Percentiles rank a stretch among this genome's conserved stretches.
Conservation (phyloP, 306 rosid genomes). For the Medicago truncatula region DNA sequence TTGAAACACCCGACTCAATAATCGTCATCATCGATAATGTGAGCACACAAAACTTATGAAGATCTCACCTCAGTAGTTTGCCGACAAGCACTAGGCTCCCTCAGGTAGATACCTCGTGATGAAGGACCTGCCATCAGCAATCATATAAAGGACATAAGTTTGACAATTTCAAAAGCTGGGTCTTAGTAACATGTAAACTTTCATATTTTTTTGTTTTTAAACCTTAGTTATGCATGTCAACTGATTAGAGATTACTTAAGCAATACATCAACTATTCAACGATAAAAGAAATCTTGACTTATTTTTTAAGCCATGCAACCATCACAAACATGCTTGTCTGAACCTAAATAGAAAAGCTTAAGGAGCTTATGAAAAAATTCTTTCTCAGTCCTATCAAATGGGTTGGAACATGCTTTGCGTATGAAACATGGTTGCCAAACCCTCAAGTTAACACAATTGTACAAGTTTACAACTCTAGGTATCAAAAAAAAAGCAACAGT, state of each 20-base stretch:
- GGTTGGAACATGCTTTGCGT: too few species aligned
- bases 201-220: constrained; percentile 13
- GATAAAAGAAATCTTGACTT: constrained; percentile 9
- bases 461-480: too few species aligned
- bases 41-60: constrained; percentile 40
- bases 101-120: constrained; percentile 87
- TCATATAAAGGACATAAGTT: constrained; percentile 41
- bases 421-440: too few species aligned
- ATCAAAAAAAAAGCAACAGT: too few species aligned
- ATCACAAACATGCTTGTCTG: constrained; percentile 5
- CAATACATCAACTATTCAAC: constrained; percentile 27
- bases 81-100: constrained; percentile 83
- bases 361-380: not conserved
- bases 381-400: too few species aligned
- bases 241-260: constrained; percentile 2
- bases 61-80: constrained; percentile 81
- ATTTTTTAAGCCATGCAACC: constrained; percentile 20
- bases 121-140: constrained; percentile 67
- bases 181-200: constrained; percentile 24
- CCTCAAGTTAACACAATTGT: too few species aligned
- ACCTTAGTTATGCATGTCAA: constrained; percentile 17
- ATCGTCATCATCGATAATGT: constrained; percentile 6
- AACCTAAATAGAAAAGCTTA: not conserved
- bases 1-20: constrained; percentile 16
- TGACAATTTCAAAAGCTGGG: constrained; percentile 19